Percentiles rank a stretch among this genome's conserved stretches.
These are phyloP conservation scores for Daldinia eschscholtzii DNA, from an alignment of 2,329 filamentous ascomycete genomes.

Conservation along the genomic window DNA sequence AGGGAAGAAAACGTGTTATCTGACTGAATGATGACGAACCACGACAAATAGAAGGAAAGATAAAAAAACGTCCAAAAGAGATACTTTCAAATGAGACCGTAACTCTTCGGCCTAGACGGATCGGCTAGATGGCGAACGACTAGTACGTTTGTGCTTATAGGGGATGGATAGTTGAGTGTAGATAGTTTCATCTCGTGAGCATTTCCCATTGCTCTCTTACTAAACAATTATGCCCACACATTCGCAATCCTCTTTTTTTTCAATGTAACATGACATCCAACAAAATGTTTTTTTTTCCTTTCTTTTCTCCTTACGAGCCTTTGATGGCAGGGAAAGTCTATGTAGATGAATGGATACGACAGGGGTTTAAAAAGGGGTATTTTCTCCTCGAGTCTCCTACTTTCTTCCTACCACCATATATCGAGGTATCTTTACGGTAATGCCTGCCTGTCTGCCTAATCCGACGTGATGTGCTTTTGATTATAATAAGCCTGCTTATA, in stretches of 20 bases:
- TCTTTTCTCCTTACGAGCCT: slow-evolving; percentile 1
- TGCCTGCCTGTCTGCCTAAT: slow-evolving; percentile 8
- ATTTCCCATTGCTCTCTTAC: slow-evolving; percentile 11
- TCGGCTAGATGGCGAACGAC: neutral
- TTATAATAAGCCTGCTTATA: neutral
- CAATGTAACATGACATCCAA: slow-evolving; percentile 7
- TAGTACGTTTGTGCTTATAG: slow-evolving; percentile 27
- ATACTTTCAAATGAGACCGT: slow-evolving; percentile 6
- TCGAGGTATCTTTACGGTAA: slow-evolving; percentile 24
- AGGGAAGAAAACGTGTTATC: neutral
- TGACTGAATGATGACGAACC: slow-evolving; percentile 15
- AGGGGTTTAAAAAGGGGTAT: slow-evolving; percentile 38
- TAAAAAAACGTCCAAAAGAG: slow-evolving; percentile 16
- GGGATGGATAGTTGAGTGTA: slow-evolving; percentile 25
- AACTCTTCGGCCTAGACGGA: slow-evolving; percentile 14
- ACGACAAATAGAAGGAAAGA: slow-evolving; percentile 3
- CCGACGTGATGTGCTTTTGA: neutral
- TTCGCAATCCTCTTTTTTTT: slow-evolving; percentile 13
- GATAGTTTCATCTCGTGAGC: slow-evolving; percentile 23
- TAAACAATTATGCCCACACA: slow-evolving; percentile 17
- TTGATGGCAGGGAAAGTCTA: slow-evolving; percentile 14
- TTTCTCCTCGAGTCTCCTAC: slow-evolving; percentile 9
- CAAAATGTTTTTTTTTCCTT: slow-evolving; percentile 6
- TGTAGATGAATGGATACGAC: slow-evolving; percentile 15
- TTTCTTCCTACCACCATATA: slow-evolving; percentile 4